A percentile compares a stretch with the other conserved stretches of the same genome.
These are phyloP conservation scores for Erigeron philadelphicus DNA, from an alignment of 140 eudicot species.

Conservation along the genomic window DNA sequence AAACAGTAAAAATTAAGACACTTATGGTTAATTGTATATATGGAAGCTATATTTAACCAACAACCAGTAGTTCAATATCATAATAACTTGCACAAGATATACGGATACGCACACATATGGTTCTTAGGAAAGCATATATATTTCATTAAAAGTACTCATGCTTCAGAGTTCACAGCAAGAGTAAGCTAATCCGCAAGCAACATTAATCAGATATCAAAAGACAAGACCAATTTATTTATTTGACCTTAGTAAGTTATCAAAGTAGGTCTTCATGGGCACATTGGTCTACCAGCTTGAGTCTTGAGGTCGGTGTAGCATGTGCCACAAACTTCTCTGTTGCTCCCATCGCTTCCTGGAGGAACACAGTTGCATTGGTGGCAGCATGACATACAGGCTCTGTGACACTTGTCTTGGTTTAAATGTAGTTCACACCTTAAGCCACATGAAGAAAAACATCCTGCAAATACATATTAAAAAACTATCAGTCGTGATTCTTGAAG, in stretches of 20 bases:
- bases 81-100: not conserved
- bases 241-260: not conserved
- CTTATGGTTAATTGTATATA: too few species aligned
- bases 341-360: conserved; percentile 79
- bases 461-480: not conserved
- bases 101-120: not conserved
- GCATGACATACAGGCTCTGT: conserved; percentile 60
- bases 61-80: too few species aligned
- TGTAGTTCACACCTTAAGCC: conserved; percentile 53
- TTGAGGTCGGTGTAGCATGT: conserved; percentile 47
- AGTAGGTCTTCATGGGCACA: conserved; percentile 57
- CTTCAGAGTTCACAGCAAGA: not conserved
- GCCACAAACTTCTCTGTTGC: conserved; percentile 60
- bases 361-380: conserved; percentile 86
- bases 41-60: too few species aligned
- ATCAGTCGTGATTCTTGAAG: not conserved
- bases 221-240: conserved; percentile 22
- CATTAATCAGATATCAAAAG: not conserved
- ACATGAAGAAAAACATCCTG: conserved; percentile 66
- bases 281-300: conserved; percentile 65
- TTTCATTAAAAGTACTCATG: not conserved
- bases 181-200: conserved; percentile 10
- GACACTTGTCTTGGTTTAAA: conserved; percentile 54
- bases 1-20: too few species aligned
- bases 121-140: not conserved